phyloP scores from a whole-genome alignment of 2,329 filamentous ascomycete species.

The Botryotinia narcissicola region DNA sequence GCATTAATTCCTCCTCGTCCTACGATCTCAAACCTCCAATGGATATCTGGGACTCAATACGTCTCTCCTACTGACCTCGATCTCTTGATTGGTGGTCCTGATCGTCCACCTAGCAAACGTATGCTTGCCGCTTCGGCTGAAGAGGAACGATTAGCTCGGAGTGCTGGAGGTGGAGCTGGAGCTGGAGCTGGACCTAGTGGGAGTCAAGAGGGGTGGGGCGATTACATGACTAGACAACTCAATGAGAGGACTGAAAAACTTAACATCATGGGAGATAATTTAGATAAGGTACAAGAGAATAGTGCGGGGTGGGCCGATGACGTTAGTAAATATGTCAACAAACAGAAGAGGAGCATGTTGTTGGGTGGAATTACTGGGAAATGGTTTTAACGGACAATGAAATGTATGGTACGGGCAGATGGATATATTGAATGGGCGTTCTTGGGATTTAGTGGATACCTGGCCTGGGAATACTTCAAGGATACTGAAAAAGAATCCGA shows the following conservation, averaged over 20 bases:
- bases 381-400: slow-evolving; percentile 42
- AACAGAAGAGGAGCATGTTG: slow-evolving; percentile 84
- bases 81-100: slow-evolving; percentile 81
- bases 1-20: slow-evolving; percentile 74
- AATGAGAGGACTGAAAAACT: slow-evolving; percentile 90
- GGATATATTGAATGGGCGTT: slow-evolving; percentile 4
- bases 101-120: slow-evolving; percentile 82
- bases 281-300: slow-evolving; percentile 78
- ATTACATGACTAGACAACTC: slow-evolving; percentile 82
- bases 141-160: slow-evolving; percentile 62
- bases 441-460: slow-evolving; percentile 5
- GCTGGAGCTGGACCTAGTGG: slow-evolving; percentile 37
- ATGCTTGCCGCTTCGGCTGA: slow-evolving; percentile 78
- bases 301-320: slow-evolving; percentile 84
- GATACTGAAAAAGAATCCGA: background rate
- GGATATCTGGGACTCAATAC: slow-evolving; percentile 93
- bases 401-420: background rate
- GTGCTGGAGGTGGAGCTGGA: slow-evolving; percentile 40
- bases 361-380: slow-evolving; percentile 66
- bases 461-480: background rate
- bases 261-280: slow-evolving; percentile 75
- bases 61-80: slow-evolving; percentile 86
- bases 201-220: slow-evolving; percentile 61
- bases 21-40: slow-evolving; percentile 92
- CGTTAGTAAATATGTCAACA: slow-evolving; percentile 79